These are phyloP conservation scores for Stentor coeruleus DNA, from an alignment of 73 alveolate species.

Conservation along the genomic window DNA sequence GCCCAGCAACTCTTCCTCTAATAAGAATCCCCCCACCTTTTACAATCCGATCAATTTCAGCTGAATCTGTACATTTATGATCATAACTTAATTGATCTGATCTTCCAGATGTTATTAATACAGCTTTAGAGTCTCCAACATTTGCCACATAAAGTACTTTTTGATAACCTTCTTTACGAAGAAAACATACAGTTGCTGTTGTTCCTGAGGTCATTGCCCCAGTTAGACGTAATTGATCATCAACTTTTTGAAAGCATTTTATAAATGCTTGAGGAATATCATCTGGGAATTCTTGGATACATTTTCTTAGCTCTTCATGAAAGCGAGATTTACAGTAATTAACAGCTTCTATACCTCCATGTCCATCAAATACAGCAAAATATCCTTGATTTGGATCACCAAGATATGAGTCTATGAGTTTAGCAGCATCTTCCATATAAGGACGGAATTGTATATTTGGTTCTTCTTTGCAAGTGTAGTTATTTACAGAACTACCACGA, in stretches of 20 bases:
- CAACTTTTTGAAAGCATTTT: too few species aligned
- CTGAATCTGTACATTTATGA: constrained; percentile 40
- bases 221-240: too few species aligned
- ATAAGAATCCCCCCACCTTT: constrained; percentile 38
- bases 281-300: too few species aligned
- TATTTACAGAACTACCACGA: too few species aligned
- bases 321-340: constrained; percentile 45
- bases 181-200: constrained; percentile 37
- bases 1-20: constrained; percentile 44
- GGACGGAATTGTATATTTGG: constrained; percentile 36
- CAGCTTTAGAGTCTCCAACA: constrained; percentile 58
- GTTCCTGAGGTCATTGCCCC: too few species aligned
- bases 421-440: constrained; percentile 56
- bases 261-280: too few species aligned
- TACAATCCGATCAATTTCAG: constrained; percentile 37
- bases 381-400: constrained; percentile 36
- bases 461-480: too few species aligned
- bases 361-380: constrained; percentile 78
- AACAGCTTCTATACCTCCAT: constrained; percentile 68
- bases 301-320: constrained; percentile 35
- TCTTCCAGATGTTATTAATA: constrained; percentile 17
- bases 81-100: constrained; percentile 32
- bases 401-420: constrained; percentile 24
- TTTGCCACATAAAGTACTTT: constrained; percentile 42
- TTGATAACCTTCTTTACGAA: constrained; percentile 26